Evolutionary conservation across 2,329 filamentous ascomycete genomes (phyloP).

Genomic region (Periconia digitata): DNA sequence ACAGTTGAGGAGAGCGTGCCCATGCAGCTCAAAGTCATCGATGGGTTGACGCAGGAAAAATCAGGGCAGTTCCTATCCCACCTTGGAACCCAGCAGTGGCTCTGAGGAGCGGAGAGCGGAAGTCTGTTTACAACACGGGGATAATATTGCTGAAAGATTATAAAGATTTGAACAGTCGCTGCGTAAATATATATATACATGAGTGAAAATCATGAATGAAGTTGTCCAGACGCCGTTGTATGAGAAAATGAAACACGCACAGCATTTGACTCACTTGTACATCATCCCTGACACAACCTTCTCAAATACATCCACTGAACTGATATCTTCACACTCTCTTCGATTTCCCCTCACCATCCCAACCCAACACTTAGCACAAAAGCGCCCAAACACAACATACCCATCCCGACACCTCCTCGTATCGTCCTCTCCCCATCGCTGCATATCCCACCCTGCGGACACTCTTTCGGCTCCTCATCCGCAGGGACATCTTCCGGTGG

Average conservation of each 20-base stretch:
- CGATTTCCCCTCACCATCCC: too few relatives aligned
- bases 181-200: too few relatives aligned
- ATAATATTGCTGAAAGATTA: too few relatives aligned
- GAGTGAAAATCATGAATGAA: too few relatives aligned
- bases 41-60: slow-evolving; percentile 4
- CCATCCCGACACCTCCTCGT: neutral
- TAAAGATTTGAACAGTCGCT: too few relatives aligned
- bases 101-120: too few relatives aligned
- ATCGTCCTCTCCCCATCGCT: neutral
- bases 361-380: neutral
- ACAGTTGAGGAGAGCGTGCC: slow-evolving; percentile 11
- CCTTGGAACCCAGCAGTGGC: slow-evolving; percentile 13
- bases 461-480: neutral
- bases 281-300: too few relatives aligned
- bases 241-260: neutral
- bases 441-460: neutral
- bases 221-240: neutral
- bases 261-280: too few relatives aligned
- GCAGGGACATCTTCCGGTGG: neutral
- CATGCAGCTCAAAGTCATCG: slow-evolving; percentile 14
- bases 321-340: too few relatives aligned
- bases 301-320: neutral
- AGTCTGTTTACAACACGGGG: too few relatives aligned
- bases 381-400: neutral
- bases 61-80: slow-evolving; percentile 14